phyloP scores from a whole-genome alignment of 257 asterid genomes.

The Solanum rostratum region DNA sequence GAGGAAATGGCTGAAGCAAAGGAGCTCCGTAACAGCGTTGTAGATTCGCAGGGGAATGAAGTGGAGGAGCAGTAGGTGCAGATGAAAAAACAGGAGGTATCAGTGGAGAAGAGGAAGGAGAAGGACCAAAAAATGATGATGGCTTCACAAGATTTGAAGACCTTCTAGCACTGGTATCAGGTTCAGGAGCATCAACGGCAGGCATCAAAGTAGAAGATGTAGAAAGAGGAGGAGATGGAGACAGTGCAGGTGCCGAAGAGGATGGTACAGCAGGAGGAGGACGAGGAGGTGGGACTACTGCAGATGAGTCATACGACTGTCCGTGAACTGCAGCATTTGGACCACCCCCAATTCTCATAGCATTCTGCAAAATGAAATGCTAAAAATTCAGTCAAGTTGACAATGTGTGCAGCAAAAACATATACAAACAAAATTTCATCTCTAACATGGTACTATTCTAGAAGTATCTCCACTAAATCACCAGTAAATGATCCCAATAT shows the following conservation, averaged over 20 bases:
- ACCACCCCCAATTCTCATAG: constrained; percentile 47
- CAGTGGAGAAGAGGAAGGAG: constrained; percentile 51
- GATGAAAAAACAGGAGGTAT: constrained; percentile 60
- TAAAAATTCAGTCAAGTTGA: background rate
- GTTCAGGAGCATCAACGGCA: constrained; percentile 38
- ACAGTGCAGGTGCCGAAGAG: constrained; percentile 30
- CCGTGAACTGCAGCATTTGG: constrained; percentile 34
- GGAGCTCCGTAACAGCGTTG: constrained; percentile 83
- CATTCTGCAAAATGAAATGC: constrained; percentile 33
- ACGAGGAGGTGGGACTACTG: constrained; percentile 23
- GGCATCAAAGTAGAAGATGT: constrained; percentile 47
- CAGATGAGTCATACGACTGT: constrained; percentile 37
- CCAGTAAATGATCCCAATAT: background rate
- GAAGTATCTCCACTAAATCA: background rate
- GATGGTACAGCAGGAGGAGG: constrained; percentile 36
- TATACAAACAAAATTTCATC: background rate
- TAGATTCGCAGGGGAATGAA: constrained; percentile 40
- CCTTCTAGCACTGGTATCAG: constrained; percentile 24
- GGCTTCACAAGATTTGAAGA: constrained; percentile 79
- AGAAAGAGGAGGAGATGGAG: constrained; percentile 32
- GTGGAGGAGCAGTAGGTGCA: constrained; percentile 70
- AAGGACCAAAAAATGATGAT: constrained; percentile 61
- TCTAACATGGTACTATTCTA: background rate
- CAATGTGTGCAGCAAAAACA: background rate
- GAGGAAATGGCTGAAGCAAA: constrained; percentile 95